Conservation (phyloP, 2,329 filamentous ascomycete genomes). For the Botrytis deweyae region DNA sequence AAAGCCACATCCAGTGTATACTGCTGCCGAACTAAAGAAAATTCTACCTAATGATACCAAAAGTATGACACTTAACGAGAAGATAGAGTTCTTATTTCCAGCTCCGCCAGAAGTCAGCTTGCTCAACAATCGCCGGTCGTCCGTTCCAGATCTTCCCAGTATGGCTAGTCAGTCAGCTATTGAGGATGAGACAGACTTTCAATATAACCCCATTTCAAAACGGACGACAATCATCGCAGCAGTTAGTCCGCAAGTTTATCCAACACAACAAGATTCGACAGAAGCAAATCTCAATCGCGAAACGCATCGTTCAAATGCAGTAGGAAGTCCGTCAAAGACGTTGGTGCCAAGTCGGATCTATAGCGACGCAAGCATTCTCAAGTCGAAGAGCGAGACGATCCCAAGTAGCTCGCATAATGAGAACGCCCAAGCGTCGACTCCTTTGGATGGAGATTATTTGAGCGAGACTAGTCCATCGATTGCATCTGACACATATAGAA, state of each 20-base stretch:
- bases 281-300: constrained; percentile 1
- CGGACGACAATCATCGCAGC: constrained; percentile 34
- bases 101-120: constrained; percentile 37
- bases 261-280: constrained; percentile 13
- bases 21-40: constrained; percentile 42
- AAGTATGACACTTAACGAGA: constrained; percentile 60
- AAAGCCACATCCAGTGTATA: constrained; percentile 44
- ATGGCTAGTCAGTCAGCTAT: constrained; percentile 9
- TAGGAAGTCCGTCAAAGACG: not conserved
- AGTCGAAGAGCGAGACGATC: constrained; percentile 37
- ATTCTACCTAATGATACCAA: constrained; percentile 53
- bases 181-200: constrained; percentile 31
- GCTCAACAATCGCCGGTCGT: constrained; percentile 41
- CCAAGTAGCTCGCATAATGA: not conserved
- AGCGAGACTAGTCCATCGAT: constrained; percentile 40
- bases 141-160: constrained; percentile 47
- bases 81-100: constrained; percentile 53
- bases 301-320: constrained; percentile 36
- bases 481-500: constrained; percentile 49
- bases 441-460: constrained; percentile 35
- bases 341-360: constrained; percentile 4
- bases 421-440: constrained; percentile 30
- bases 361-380: constrained; percentile 21
- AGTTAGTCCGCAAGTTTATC: constrained; percentile 24
- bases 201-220: constrained; percentile 33